Evolutionary conservation across 306 rosid genomes (phyloP), one percentile per base, ranked within the genome.

Genomic region (Castanea mollissima): DNA sequence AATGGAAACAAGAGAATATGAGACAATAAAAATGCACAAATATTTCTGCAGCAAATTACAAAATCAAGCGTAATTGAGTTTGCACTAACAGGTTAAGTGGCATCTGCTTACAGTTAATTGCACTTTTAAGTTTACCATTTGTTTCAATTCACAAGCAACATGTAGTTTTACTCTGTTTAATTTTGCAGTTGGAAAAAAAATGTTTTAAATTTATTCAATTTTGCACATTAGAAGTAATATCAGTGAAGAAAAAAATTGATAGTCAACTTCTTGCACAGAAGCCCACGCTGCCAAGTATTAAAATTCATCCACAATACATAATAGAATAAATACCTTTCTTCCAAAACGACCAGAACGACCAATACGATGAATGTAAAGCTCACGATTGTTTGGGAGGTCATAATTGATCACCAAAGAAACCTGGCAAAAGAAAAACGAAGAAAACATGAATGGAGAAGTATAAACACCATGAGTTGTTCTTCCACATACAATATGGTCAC

Each of bases 281-380:
- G 38, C 19, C 23, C 55, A 71, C 5, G 55, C 1, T 1, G 2
- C 21, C 16, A n/a, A 49, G 32, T 73, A 29, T 59, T 51, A 41
- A 4, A 44, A 44, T 23, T 5, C 54, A 51, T 29, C 6, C 44
- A 29, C 18, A 29, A 9, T 19, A 25, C 18, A 52, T 7, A 5
- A 64, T 2, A 34, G 49, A 27, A 73, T 16, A 71, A 63, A 71
- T 90, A 95, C 99, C 99, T 95, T 95, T 80, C 99, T 93, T 32
- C 99, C 99, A 86, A 95, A 95, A 71, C 99, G 99, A 74, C 99
- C 99, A 83, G 99, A 95, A 10, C 98, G 97, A 59, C 98, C 99
- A 79, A 95, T 95, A 16, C 99, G 91, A 85, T 95, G 99, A 77
- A 95, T 95, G 87, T 95, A 95, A 63, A 95, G 92, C 80, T 95